Evolutionary conservation across 2,329 filamentous ascomycete species (phyloP), one percentile per base, ranked within the genome.

Genomic region (Drechslerella coelobrocha): DNA sequence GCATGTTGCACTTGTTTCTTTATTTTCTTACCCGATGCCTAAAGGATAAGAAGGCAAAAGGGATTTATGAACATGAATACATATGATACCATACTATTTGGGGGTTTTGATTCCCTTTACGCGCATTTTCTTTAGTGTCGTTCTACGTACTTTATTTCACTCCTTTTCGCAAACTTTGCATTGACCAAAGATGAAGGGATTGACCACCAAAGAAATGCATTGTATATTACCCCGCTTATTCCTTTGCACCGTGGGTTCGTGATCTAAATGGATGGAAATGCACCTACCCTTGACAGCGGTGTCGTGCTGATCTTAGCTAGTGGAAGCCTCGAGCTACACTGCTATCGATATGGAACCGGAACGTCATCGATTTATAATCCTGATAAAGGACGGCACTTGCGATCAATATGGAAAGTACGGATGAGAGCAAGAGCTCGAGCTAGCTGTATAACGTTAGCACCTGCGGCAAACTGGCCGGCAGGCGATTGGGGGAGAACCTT

Each of bases 61-160:
- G 29, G 29, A 12, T 34, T 6, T n/a, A 19, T 17, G 45, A 48
- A 26, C 47, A 37, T 60, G 31, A 37, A 34, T 52, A 50, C 57
- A 61, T 37, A 68, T 57, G 63, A 69, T 69, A 69, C 63, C 63
- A 69, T 54, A n/a, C 48, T 45, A 41, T 41, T 48, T 47, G 29
- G 1, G 31, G 26, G 29, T 50, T 43, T 17, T 37, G 24, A 34
- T 68, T 24, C 43, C 9, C 21, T 17, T 47, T 23, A 26, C 17
- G 4, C 12, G n/a, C 7, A 1, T 26, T 29, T 17, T 56, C 8
- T 23, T 53, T 34, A n/a, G 31, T 27, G 19, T 14, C 23, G n/a
- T 10, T 23, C 34, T 8, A 52, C 17, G 7, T 21, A 2, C 14
- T 53, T 53, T 23, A 34, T n/a, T n/a, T n/a, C n/a, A n/a, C n/a